Base-by-base conservation (phyloP, 495 filamentous ascomycete genomes). In the Cercophora newfieldiana region DNA sequence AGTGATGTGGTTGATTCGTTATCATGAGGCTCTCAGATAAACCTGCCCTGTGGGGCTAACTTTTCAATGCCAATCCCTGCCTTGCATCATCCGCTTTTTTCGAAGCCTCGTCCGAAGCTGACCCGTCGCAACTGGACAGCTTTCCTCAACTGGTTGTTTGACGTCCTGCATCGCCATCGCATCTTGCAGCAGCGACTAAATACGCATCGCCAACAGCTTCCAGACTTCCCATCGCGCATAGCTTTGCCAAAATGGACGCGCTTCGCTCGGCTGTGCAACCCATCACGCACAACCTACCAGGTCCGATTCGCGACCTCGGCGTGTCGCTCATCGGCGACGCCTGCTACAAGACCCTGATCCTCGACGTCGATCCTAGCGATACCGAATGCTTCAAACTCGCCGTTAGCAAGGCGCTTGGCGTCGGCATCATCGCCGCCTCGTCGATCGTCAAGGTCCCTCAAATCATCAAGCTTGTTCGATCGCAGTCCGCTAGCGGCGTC, bases 361-460 rank as follows among this genome's bases (percentile, higher is more conserved):
- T 92, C 66, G 87, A 95, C 67, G 81, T 98, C 74, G 89, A 96
- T 79, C 82, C 88, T 49, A 82, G 85, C 71, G 80, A 90, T 61
- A 81, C 87, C 30, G 86, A 83, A 58, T 99, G 95, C 82, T 80
- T 95, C 60, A 91, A 93, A 68, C 88, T 97, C 28, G 91, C 87
- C 58, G 87, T 97, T 70, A 96, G 91, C 70, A 98, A 98, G 80
- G 91, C 83, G 14, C 89, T 99, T 54, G 95, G 95, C 49, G 88
- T 97, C 65, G 94, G 87, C 75, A 99, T 98, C 78, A 90, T 99
- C 71, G 88, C 85, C 65, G 90, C 92, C 37, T 92, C 90, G 63
- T 85, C 91, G 30, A 86, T 97, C 69, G 91, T 99, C 80, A 99
- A 99, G 81, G 86, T 99, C 54, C 94, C 95, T 0, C 95, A 97